Evolutionary conservation across 768 basidiomycete species (phyloP).

Genomic region (Hericium coralloides): DNA sequence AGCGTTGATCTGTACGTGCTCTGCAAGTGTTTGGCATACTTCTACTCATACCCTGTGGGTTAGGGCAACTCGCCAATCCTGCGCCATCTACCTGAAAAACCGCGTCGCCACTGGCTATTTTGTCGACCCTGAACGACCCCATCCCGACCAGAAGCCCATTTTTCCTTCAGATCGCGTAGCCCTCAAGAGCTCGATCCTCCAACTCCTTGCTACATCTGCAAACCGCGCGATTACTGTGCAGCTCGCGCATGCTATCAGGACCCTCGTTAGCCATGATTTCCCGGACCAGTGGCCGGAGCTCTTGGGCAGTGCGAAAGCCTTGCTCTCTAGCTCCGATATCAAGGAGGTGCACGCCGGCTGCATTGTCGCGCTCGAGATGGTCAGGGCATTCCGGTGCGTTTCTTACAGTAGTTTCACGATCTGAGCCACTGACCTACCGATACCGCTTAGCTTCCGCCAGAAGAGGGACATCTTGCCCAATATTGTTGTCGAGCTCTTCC

Average conservation of each 20-base stretch:
- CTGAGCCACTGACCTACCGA: not conserved
- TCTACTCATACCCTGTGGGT: conserved; percentile 1
- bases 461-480: conserved; percentile 47
- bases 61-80: conserved; percentile 78
- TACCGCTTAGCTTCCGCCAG: conserved; percentile 54
- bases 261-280: conserved; percentile 67
- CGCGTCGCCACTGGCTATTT: conserved; percentile 65
- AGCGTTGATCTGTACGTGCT: conserved; percentile 63
- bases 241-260: conserved; percentile 65
- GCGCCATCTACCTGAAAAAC: conserved; percentile 87
- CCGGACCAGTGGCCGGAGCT: conserved; percentile 68
- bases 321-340: conserved; percentile 57
- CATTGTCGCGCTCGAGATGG: conserved; percentile 66
- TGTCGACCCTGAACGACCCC: conserved; percentile 34
- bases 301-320: conserved; percentile 52
- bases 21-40: conserved; percentile 25
- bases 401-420: not conserved
- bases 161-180: conserved; percentile 59
- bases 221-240: conserved; percentile 66
- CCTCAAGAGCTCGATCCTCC: conserved; percentile 60
- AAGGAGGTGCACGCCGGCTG: conserved; percentile 76
- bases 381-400: conserved; percentile 64
- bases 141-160: conserved; percentile 58
- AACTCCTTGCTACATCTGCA: conserved; percentile 58
- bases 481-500: conserved; percentile 59